Evolutionary conservation across 805 yeast species (phyloP).

Genomic region (Priceomyces castillae): DNA sequence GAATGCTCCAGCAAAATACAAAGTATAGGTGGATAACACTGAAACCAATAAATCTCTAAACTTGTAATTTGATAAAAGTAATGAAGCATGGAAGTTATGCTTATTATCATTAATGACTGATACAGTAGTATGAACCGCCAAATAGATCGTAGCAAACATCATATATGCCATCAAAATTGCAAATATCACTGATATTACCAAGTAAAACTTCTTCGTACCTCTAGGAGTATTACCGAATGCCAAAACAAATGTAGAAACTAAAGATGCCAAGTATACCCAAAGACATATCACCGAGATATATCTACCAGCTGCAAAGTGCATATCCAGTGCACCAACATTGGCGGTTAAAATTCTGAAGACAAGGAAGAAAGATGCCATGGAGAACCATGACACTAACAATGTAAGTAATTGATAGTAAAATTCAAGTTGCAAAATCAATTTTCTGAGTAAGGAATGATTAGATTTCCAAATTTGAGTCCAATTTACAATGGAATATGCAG

Average conservation of each 20-base stretch:
- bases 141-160: slow-evolving; percentile 80
- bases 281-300: slow-evolving; percentile 74
- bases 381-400: slow-evolving; percentile 86
- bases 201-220: slow-evolving; percentile 79
- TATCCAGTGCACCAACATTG: slow-evolving; percentile 62
- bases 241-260: slow-evolving; percentile 81
- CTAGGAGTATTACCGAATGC: slow-evolving; percentile 93
- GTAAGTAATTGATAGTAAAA: slow-evolving; percentile 78
- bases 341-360: slow-evolving; percentile 86
- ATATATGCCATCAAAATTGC: slow-evolving; percentile 87
- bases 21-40: slow-evolving; percentile 74
- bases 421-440: slow-evolving; percentile 78
- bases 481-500: slow-evolving; percentile 81
- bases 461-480: slow-evolving; percentile 87
- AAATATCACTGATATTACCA: slow-evolving; percentile 71
- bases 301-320: slow-evolving; percentile 69
- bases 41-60: slow-evolving; percentile 90
- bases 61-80: slow-evolving; percentile 62
- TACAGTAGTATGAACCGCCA: slow-evolving; percentile 72
- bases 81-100: slow-evolving; percentile 38
- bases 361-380: slow-evolving; percentile 83
- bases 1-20: slow-evolving; percentile 76
- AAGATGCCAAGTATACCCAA: slow-evolving; percentile 80
- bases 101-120: slow-evolving; percentile 45
- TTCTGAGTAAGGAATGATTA: slow-evolving; percentile 77